phyloP scores from a whole-genome alignment of 495 filamentous ascomycete species.

The Lepidopterella palustris region DNA sequence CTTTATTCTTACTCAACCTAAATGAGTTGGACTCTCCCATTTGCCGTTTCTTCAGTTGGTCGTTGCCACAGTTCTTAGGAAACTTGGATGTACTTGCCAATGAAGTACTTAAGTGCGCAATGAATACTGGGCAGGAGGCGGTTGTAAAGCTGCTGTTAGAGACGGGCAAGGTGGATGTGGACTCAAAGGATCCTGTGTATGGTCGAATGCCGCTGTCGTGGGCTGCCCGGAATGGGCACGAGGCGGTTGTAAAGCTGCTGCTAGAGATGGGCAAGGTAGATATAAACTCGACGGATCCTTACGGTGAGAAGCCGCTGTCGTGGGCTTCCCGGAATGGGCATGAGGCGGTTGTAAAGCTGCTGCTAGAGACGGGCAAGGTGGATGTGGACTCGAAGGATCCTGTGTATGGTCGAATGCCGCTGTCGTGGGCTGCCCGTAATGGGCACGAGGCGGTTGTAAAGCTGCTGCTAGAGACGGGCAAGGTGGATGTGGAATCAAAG shows the following conservation, averaged over 20 bases:
- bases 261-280: neutral
- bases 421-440: neutral
- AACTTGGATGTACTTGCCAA: neutral
- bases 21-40: neutral
- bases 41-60: neutral
- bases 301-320: neutral
- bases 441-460: too few relatives aligned
- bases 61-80: slow-evolving; percentile 3
- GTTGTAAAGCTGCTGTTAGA: slow-evolving; percentile 1
- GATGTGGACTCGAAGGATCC: too few relatives aligned
- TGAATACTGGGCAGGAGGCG: neutral
- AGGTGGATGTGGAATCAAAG: slow-evolving; percentile 1
- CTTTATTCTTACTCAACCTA: slow-evolving; percentile 4
- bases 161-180: slow-evolving; percentile 18
- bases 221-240: slow-evolving; percentile 14
- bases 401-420: neutral
- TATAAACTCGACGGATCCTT: neutral
- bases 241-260: too few relatives aligned
- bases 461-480: slow-evolving; percentile 12
- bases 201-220: slow-evolving; percentile 24
- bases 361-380: too few relatives aligned
- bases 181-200: slow-evolving; percentile 11
- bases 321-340: slow-evolving; percentile 1
- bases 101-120: neutral
- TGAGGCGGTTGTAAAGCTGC: too few relatives aligned